A percentile compares a stretch with the other conserved stretches of the same genome.
Evolutionary conservation across 495 filamentous ascomycete species (phyloP).

Genomic region (Parachaetomium inaequale): DNA sequence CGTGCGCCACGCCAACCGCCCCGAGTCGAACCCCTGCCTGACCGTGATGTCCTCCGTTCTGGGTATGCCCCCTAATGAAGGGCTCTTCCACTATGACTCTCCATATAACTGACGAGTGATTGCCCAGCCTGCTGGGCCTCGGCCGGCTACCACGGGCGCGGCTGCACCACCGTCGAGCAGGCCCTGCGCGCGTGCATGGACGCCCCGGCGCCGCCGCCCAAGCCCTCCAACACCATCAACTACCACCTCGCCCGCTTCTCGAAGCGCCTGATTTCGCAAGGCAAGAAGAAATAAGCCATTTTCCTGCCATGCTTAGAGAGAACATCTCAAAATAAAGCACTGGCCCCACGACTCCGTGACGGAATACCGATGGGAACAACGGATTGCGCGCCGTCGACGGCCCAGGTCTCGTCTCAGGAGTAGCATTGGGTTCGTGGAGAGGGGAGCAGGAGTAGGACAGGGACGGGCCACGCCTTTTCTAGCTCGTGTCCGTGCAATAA

Average conservation of each 20-base stretch:
- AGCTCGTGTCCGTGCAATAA: neutral
- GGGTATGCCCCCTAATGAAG: slow-evolving; percentile 53
- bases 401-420: no score
- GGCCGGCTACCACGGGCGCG: slow-evolving; percentile 65
- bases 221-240: slow-evolving; percentile 84
- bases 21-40: slow-evolving; percentile 74
- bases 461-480: neutral
- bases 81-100: no score
- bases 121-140: slow-evolving; percentile 94
- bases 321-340: neutral
- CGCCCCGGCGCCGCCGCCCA: slow-evolving; percentile 61
- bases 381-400: no score
- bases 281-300: slow-evolving; percentile 62
- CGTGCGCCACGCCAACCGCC: slow-evolving; percentile 74
- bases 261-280: slow-evolving; percentile 67
- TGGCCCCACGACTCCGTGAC: no score
- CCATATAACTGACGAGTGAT: no score
- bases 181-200: slow-evolving; percentile 93
- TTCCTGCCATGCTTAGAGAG: neutral
- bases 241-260: slow-evolving; percentile 89
- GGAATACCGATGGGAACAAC: no score
- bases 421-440: no score
- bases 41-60: slow-evolving; percentile 86
- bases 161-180: slow-evolving; percentile 77
- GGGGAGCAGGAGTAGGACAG: no score